Percentiles rank a stretch among this genome's conserved stretches.
Conservation (phyloP, 208 protist species). For the Acanthamoeba castellanii region DNA sequence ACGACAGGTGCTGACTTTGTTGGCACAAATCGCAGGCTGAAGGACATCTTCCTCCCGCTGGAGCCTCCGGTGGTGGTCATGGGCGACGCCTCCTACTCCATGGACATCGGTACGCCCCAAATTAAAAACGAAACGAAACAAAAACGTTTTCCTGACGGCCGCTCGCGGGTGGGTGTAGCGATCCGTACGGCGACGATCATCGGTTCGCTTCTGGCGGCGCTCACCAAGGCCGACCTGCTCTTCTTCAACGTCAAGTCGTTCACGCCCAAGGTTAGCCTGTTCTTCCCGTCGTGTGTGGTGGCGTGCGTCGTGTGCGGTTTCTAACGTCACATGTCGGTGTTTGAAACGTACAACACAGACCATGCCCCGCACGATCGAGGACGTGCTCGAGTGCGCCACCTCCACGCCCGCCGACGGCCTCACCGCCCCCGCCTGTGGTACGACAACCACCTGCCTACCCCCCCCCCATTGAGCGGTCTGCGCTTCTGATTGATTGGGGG, state of each 20-base stretch:
- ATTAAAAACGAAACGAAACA: too few species aligned
- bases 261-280: not conserved
- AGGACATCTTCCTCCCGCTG: constrained; percentile 76
- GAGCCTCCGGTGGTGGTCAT: constrained; percentile 79
- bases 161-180: constrained; percentile 21
- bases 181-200: constrained; percentile 82
- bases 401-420: constrained; percentile 73
- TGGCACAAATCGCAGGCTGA: not conserved
- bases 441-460: not conserved
- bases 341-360: not conserved
- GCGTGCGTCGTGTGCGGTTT: not conserved
- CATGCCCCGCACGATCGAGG: constrained; percentile 32
- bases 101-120: constrained; percentile 75
- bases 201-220: constrained; percentile 68
- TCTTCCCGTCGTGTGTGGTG: not conserved
- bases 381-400: constrained; percentile 74
- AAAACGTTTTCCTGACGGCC: too few species aligned
- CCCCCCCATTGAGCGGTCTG: too few species aligned
- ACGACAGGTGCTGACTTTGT: too few species aligned
- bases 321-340: not conserved
- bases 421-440: constrained; percentile 68
- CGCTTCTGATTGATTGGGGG: too few species aligned
- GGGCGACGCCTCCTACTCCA: constrained; percentile 82
- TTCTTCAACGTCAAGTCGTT: constrained; percentile 84
- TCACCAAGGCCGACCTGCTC: constrained; percentile 76